Percentiles rank a stretch among this genome's conserved stretches.
phyloP scores from a whole-genome alignment of 345 rosid genomes.

The Passiflora organensis region DNA sequence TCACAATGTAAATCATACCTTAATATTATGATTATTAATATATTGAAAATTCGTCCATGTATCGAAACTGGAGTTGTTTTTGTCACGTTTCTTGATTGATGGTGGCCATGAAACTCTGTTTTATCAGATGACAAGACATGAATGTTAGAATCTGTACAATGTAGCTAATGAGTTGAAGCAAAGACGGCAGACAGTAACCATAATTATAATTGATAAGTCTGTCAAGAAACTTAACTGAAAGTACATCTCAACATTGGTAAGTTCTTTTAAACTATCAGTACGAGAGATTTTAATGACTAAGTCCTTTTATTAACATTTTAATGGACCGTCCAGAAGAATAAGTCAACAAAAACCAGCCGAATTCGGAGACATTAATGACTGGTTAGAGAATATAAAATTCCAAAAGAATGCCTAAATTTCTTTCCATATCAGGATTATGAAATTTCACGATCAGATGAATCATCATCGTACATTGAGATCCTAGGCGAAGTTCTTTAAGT shows the following conservation, averaged over 20 bases:
- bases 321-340: slow-evolving; percentile 7
- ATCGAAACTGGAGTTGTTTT: slow-evolving; percentile 30
- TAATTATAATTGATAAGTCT: no score
- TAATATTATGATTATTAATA: slow-evolving; percentile 31
- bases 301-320: not conserved
- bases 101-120: slow-evolving; percentile 48
- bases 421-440: slow-evolving; percentile 21
- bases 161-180: not conserved
- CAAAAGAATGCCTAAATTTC: slow-evolving; percentile 26
- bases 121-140: slow-evolving; percentile 9
- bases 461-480: not conserved
- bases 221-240: no score
- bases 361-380: not conserved
- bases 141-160: not conserved
- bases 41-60: slow-evolving; percentile 22
- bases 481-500: slow-evolving; percentile 19
- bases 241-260: no score
- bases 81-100: slow-evolving; percentile 36
- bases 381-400: not conserved
- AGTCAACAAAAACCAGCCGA: slow-evolving; percentile 3
- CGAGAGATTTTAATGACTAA: no score
- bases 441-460: slow-evolving; percentile 6
- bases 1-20: slow-evolving; percentile 46
- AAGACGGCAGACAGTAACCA: not conserved
- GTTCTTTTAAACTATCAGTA: no score